Evolutionary conservation across 495 filamentous ascomycete species (phyloP), one percentile per base, ranked within the genome.

Genomic region (Penicillium goetzii): DNA sequence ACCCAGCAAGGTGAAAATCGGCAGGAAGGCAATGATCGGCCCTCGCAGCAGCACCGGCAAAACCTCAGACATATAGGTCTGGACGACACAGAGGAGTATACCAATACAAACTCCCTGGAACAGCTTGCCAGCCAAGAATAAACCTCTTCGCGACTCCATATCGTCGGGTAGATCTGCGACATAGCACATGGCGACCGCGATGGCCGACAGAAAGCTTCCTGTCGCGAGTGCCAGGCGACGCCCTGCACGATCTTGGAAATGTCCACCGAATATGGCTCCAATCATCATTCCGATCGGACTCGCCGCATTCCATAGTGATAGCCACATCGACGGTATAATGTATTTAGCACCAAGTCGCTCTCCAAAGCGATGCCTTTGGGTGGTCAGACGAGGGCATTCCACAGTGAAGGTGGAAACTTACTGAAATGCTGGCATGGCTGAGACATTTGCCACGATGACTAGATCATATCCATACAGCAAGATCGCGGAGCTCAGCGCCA

Each of bases 381-480:
- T 19, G 15, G 41, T 23, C 12, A 53, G 19, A 14, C 11, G 23
- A n/a, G 0, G 11, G 17, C 49, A 12, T 12, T 33, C 11, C 36
- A 5, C 33, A 21, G 41, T 26, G 2, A 2, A 21, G 38, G 15
- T 32, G 38, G 32, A 4, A 26, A 57, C 67, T 50, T 61, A 78
- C 76, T 78, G 74, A 49, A 81, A 80, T 21, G 68, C 66, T 33
- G 77, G 77, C 75, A 83, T 79, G 5, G 78, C 75, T n/a, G 80
- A 76, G 4, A 80, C 74, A 49, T 74, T 77, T 9, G 75, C 77
- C 26, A 83, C 79, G 28, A 83, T 78, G n/a, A 77, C 80, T n/a
- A 77, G 65, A 40, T 83, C 81, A 64, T 80, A 83, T 47, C 81
- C 81, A 49, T 79, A 82, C 6, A 82, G 72, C n/a, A 83, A 62